Percentiles rank a stretch among this genome's conserved stretches.
Evolutionary conservation across 108 stramenopile genomes (phyloP).

Genomic region (Conticribra guillardii): DNA sequence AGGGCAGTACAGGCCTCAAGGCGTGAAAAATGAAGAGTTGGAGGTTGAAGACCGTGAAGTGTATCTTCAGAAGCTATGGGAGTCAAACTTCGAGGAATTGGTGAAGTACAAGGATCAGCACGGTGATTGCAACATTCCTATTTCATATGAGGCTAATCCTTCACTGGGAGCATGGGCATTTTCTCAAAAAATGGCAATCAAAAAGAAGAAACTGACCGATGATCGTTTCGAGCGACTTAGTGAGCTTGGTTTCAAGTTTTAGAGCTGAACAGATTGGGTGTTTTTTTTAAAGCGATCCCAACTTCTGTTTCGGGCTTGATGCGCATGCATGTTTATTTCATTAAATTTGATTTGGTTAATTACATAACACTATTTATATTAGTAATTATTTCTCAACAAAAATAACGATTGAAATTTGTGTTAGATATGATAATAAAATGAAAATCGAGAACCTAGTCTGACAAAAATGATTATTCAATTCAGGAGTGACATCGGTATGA

Average conservation of each 20-base stretch:
- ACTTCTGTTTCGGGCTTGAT: too few relatives aligned
- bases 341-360: too few relatives aligned
- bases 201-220: slow-evolving; percentile 35
- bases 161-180: slow-evolving; percentile 38
- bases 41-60: background rate
- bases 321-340: too few relatives aligned
- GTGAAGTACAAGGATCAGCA: slow-evolving; percentile 4
- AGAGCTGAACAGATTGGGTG: background rate
- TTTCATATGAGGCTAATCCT: slow-evolving; percentile 22
- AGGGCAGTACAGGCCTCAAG: background rate
- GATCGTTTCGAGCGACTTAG: slow-evolving; percentile 12
- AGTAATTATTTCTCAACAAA: too few relatives aligned
- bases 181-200: slow-evolving; percentile 22
- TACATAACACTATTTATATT: too few relatives aligned
- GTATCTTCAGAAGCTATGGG: slow-evolving; percentile 21
- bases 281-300: too few relatives aligned
- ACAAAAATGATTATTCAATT: too few relatives aligned
- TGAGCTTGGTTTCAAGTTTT: slow-evolving; percentile 22
- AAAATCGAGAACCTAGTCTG: too few relatives aligned
- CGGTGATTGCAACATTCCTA: slow-evolving; percentile 25
- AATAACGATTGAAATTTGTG: too few relatives aligned
- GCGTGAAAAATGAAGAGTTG: background rate
- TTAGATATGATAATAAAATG: too few relatives aligned
- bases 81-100: slow-evolving; percentile 9
- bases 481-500: too few relatives aligned